Evolutionary conservation across 176 grass and related monocot species (phyloP).

Genomic region (Triticum urartu): DNA sequence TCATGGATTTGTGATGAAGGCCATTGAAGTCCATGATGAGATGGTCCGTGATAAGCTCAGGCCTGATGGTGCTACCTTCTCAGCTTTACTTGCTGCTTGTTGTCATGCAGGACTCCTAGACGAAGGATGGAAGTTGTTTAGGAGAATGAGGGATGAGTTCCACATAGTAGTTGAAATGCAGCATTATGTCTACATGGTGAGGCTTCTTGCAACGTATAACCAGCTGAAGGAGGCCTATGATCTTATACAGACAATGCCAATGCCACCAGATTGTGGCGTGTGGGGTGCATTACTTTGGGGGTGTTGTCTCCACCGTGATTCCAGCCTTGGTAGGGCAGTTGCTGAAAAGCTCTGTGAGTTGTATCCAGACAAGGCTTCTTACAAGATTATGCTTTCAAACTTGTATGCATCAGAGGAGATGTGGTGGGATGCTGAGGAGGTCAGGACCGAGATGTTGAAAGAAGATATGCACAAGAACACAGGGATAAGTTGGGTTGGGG

Average conservation of each 20-base stretch:
- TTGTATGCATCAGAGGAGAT: constrained; percentile 63
- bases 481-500: constrained; percentile 51
- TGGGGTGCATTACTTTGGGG: constrained; percentile 84
- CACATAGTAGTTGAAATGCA: constrained; percentile 37
- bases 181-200: constrained; percentile 78
- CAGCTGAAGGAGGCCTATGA: constrained; percentile 57
- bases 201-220: constrained; percentile 58
- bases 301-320: constrained; percentile 58
- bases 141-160: constrained; percentile 63
- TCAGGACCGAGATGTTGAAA: constrained; percentile 32
- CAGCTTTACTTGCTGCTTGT: constrained; percentile 57
- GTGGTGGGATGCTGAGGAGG: constrained; percentile 58
- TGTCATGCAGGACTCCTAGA: constrained; percentile 59
- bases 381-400: constrained; percentile 76
- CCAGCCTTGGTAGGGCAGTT: constrained; percentile 43
- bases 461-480: constrained; percentile 40
- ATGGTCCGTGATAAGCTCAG: constrained; percentile 42
- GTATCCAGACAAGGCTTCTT: constrained; percentile 54
- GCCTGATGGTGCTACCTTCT: constrained; percentile 64
- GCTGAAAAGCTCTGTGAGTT: constrained; percentile 53
- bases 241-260: constrained; percentile 63
- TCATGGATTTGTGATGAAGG: constrained; percentile 44
- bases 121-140: constrained; percentile 58
- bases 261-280: constrained; percentile 48
- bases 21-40: constrained; percentile 46